Percentiles rank a stretch among this genome's conserved stretches.
Conservation (phyloP, 164 flowering plant genomes). For the Platanus orientalis region DNA sequence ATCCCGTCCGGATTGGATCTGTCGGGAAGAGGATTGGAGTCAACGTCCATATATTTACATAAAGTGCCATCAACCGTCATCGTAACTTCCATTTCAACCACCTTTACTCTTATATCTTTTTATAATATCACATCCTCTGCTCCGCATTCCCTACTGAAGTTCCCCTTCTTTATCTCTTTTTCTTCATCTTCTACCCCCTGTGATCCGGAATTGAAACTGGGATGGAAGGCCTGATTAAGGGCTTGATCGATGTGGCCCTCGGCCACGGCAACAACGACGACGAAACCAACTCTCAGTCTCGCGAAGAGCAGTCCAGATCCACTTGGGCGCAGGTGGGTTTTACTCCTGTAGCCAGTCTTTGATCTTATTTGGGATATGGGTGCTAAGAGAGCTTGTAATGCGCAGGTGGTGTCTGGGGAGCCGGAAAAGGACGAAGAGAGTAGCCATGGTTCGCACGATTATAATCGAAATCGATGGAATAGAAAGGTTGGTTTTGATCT, state of each 20-base stretch:
- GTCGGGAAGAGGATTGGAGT: too few species aligned
- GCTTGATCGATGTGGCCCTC: conserved; percentile 60
- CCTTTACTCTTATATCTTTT: too few species aligned
- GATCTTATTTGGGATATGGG: not conserved
- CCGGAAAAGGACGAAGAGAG: conserved; percentile 32
- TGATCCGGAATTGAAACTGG: not conserved
- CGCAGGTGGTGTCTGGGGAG: conserved; percentile 61
- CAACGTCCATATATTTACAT: too few species aligned
- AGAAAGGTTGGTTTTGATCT: conserved; percentile 13
- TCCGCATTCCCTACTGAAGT: too few species aligned
- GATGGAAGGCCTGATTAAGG: conserved; percentile 89
- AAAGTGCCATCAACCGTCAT: too few species aligned
- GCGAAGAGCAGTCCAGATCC: conserved; percentile 73
- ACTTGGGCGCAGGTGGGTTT: conserved; percentile 71
- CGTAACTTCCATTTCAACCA: too few species aligned
- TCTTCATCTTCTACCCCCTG: not conserved
- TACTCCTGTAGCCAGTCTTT: not conserved
- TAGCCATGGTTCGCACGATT: not conserved
- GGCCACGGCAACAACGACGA: conserved; percentile 26
- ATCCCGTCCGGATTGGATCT: too few species aligned
- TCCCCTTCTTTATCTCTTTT: too few species aligned
- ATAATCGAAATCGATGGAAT: conserved; percentile 15
- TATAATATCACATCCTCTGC: too few species aligned
- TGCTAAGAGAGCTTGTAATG: conserved; percentile 1
- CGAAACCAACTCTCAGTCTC: conserved; percentile 16